Percentiles rank a stretch among this genome's conserved stretches.
Evolutionary conservation across 441 rosid species (phyloP).

Genomic region (Gossypium schwendimanii): DNA sequence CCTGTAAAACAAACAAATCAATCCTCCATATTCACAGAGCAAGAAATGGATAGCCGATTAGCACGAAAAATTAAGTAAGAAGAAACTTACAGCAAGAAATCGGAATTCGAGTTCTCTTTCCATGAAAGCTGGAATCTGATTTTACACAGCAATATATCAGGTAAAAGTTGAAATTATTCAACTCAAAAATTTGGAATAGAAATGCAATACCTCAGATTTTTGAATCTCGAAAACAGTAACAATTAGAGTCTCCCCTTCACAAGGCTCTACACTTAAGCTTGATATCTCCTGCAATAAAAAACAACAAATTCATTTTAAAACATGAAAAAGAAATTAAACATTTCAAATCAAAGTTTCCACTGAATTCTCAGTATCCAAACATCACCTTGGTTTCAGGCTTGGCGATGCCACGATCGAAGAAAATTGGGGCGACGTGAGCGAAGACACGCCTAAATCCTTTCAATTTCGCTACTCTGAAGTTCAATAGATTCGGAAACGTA

Average conservation of each 20-base stretch:
- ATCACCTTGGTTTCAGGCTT: conserved; percentile 65
- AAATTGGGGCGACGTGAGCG: conserved; percentile 75
- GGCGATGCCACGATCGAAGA: conserved; percentile 92
- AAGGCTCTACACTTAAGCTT: conserved; percentile 82
- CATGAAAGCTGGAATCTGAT: conserved; percentile 80
- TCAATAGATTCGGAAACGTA: conserved; percentile 69
- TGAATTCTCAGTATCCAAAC: not conserved
- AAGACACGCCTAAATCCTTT: conserved; percentile 76
- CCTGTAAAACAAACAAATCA: conserved; percentile 30
- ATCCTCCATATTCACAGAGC: not conserved
- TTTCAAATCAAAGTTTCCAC: not conserved
- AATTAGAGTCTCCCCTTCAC: conserved; percentile 60
- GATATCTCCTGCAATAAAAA: conserved; percentile 62
- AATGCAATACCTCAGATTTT: conserved; percentile 49
- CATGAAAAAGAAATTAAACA: not conserved
- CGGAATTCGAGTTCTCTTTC: conserved; percentile 81
- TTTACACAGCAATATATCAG: conserved; percentile 13
- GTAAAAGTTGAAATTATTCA: not conserved
- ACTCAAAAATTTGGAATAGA: not conserved
- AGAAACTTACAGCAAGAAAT: conserved; percentile 78
- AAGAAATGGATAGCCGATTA: not conserved
- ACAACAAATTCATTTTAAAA: not conserved
- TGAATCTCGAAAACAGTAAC: conserved; percentile 79
- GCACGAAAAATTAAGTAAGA: not conserved
- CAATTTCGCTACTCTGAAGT: conserved; percentile 72